Evolutionary conservation across 2,329 filamentous ascomycete genomes (phyloP).

Genomic region (Trichothecium roseum): DNA sequence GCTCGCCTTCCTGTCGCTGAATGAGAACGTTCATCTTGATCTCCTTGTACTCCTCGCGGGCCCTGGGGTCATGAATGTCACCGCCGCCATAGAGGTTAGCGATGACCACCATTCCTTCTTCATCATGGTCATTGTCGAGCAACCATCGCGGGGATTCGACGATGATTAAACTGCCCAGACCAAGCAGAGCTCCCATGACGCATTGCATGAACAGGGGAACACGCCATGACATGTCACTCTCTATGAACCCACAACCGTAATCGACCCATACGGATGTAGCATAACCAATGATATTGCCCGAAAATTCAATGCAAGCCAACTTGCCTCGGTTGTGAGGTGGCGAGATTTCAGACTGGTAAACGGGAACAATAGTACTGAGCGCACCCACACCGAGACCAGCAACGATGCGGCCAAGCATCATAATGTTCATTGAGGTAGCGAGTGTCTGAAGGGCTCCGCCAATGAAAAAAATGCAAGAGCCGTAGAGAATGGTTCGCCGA

Average conservation of each 20-base stretch:
- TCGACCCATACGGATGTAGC: conserved; percentile 97
- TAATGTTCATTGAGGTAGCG: conserved; percentile 77
- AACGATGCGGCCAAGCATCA: conserved; percentile 74
- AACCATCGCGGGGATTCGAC: conserved; percentile 97
- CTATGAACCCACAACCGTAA: conserved; percentile 89
- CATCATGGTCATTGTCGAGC: conserved; percentile 92
- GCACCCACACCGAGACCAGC: conserved; percentile 82
- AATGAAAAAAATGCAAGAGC: conserved; percentile 75
- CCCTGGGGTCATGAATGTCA: conserved; percentile 87
- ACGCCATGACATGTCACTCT: conserved; percentile 80
- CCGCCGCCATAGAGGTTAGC: conserved; percentile 94
- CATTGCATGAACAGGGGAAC: conserved; percentile 87
- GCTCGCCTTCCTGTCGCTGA: conserved; percentile 88
- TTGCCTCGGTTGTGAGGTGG: conserved; percentile 93
- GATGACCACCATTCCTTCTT: conserved; percentile 97
- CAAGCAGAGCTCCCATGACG: conserved; percentile 81
- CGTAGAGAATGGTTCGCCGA: conserved; percentile 83
- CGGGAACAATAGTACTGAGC: conserved; percentile 82
- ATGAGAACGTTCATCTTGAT: conserved; percentile 98
- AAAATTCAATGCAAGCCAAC: conserved; percentile 95
- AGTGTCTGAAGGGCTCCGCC: conserved; percentile 81
- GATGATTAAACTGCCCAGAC: conserved; percentile 78
- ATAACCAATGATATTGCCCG: conserved; percentile 93
- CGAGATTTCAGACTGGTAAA: conserved; percentile 92
- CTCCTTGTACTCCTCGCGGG: conserved; percentile 90